phyloP scores from a whole-genome alignment of 2,329 filamentous ascomycete species.

The Botrytis fabae region DNA sequence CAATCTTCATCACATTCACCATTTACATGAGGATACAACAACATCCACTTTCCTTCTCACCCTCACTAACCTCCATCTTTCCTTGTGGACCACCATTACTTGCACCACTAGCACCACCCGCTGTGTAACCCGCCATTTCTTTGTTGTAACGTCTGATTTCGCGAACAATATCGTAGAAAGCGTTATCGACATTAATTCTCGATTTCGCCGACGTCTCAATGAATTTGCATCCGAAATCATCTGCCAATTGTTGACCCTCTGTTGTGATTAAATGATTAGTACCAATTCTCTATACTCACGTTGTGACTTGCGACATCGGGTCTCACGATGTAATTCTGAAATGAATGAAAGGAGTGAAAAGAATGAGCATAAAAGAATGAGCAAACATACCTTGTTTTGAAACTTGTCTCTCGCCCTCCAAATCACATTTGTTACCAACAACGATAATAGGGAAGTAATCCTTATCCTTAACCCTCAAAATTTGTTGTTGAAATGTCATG shows the following conservation, averaged over 20 bases:
- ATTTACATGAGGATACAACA: constrained; percentile 88
- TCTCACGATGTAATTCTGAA: constrained; percentile 27
- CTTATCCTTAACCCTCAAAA: constrained; percentile 97
- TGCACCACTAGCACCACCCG: constrained; percentile 62
- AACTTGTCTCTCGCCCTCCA: constrained; percentile 89
- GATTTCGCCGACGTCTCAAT: constrained; percentile 99
- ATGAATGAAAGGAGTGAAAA: neutral
- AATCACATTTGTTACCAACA: constrained; percentile 98
- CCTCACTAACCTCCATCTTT: constrained; percentile 79
- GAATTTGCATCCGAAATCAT: constrained; percentile 93
- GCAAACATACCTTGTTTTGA: constrained; percentile 77
- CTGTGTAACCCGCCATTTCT: constrained; percentile 88
- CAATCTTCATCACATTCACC: neutral
- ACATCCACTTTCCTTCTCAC: constrained; percentile 67
- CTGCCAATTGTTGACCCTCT: constrained; percentile 89
- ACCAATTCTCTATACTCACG: neutral
- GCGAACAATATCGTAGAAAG: constrained; percentile 97
- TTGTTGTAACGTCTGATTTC: constrained; percentile 99
- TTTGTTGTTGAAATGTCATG: constrained; percentile 97
- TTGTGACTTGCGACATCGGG: neutral
- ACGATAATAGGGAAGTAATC: constrained; percentile 99
- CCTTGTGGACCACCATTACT: constrained; percentile 56
- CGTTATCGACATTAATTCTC: constrained; percentile 96
- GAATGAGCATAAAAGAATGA: neutral
- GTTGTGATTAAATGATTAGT: constrained; percentile 28